These are phyloP conservation scores for Vitis riparia DNA, from an alignment of 164 flowering plant species.

Conservation along the genomic window DNA sequence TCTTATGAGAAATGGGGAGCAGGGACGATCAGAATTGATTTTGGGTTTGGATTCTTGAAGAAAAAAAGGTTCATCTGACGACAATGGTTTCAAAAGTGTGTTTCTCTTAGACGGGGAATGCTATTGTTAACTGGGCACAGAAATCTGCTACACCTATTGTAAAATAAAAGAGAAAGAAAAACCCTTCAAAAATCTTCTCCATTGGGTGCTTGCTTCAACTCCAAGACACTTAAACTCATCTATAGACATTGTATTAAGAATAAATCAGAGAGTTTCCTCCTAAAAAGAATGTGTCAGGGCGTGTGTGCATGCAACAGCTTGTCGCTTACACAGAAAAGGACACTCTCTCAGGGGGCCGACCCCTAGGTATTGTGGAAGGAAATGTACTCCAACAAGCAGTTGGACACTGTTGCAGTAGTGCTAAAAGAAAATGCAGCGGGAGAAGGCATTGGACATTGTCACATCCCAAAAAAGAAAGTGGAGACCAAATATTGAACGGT, in stretches of 20 bases:
- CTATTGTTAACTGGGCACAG: not conserved
- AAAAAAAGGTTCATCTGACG: slow-evolving; percentile 8
- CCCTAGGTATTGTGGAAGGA: not conserved
- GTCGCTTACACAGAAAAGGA: not conserved
- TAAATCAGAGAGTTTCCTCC: no score
- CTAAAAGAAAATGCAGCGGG: slow-evolving; percentile 8
- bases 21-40: slow-evolving; percentile 38
- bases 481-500: no score
- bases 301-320: no score
- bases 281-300: no score
- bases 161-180: no score
- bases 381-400: no score
- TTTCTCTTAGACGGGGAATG: not conserved
- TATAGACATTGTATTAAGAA: no score
- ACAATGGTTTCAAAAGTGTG: slow-evolving; percentile 14
- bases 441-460: slow-evolving; percentile 14
- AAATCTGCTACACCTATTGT: no score
- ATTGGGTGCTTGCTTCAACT: no score
- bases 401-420: no score
- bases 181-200: no score
- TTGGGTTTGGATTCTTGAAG: slow-evolving; percentile 30
- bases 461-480: slow-evolving; percentile 16
- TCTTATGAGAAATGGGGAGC: slow-evolving; percentile 46
- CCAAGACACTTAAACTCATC: no score
- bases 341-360: not conserved